Base-by-base conservation (phyloP, 2,329 filamentous ascomycete genomes). In the Furcasterigmium sp. region DNA sequence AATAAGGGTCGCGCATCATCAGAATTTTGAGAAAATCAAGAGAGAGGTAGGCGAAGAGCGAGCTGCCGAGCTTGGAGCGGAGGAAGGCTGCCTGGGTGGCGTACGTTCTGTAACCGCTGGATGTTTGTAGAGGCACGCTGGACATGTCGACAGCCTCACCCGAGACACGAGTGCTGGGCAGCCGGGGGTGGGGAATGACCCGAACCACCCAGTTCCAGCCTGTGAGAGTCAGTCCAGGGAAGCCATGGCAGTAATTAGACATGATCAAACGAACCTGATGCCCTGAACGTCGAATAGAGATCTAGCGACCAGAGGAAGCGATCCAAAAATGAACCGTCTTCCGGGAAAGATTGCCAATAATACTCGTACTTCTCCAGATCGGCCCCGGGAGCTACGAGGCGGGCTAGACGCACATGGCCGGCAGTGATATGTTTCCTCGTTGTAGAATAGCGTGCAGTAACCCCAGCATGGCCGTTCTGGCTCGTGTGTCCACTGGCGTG, bases 1-100 rank as follows among this genome's bases (percentile, higher is more conserved):
- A 95, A 66, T 91, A 95, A 0, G 85, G 82, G 54, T 97, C 91
- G 42, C 78, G 76, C 52, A 84, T 81, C 68, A 88, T 82, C 48
- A 80, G 49, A 2, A 82, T 73, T 55, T 85, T 86, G 41, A 87
- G 61, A 7, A 80, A 45, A 61, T 96, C 91, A 8, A 95, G 67
- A 8, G 77, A 47, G 11, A 93, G 50, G 57, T 87, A 93, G 50
- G 72, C 69, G 29, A 74, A 44, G 3, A 78, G 43, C n/a, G 84
- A 64, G 6, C 56, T 67, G 8, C 61, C 44, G 10, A 81, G 46
- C 20, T 71, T 70, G 14, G 56, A 52, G 43, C 62, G 59, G 32
- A 82, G 44, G 35, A 84, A 72, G 3, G 65, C 55, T 18, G 51
- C 52, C 28, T 66, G 63, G 5, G 69, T 74, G 5, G 60, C 51